phyloP scores from a whole-genome alignment of 805 yeast genomes.

The Lipomyces yamanashiensis region DNA sequence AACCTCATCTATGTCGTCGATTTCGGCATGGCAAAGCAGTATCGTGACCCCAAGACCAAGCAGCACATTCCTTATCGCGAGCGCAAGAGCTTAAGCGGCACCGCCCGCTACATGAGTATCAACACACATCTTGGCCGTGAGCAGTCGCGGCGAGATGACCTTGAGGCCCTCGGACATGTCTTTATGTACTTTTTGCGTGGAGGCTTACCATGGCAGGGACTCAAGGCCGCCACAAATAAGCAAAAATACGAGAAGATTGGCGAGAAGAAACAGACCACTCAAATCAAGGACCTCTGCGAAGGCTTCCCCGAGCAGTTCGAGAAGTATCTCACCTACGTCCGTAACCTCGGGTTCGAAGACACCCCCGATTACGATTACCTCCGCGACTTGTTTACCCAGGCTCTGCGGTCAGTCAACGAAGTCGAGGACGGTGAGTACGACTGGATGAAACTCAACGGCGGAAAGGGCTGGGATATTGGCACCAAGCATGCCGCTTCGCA shows the following conservation, averaged over 20 bases:
- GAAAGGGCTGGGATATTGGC: constrained; percentile 93
- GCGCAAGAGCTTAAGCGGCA: constrained; percentile 92
- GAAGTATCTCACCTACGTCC: constrained; percentile 84
- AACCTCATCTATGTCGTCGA: constrained; percentile 88
- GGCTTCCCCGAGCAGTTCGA: constrained; percentile 94
- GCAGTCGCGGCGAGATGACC: constrained; percentile 94
- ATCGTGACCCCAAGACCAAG: constrained; percentile 94
- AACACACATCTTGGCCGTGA: constrained; percentile 97
- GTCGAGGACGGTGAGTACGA: constrained; percentile 88
- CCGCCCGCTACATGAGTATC: constrained; percentile 98
- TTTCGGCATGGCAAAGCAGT: constrained; percentile 98
- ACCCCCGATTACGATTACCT: constrained; percentile 92
- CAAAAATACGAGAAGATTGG: constrained; percentile 98
- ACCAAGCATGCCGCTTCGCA: constrained; percentile 37
- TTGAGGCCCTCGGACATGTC: constrained; percentile 96
- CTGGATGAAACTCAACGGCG: constrained; percentile 96
- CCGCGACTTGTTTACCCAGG: constrained; percentile 75
- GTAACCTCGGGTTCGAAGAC: constrained; percentile 89
- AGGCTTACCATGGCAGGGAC: constrained; percentile 97
- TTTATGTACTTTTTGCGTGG: constrained; percentile 94
- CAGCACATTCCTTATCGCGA: constrained; percentile 97
- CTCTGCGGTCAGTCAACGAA: constrained; percentile 71
- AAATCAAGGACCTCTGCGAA: constrained; percentile 80
- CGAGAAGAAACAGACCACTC: constrained; percentile 89
- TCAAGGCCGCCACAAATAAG: constrained; percentile 96